phyloP scores from a whole-genome alignment of 352 stramenopile genomes.

The Pythium sp. region DNA sequence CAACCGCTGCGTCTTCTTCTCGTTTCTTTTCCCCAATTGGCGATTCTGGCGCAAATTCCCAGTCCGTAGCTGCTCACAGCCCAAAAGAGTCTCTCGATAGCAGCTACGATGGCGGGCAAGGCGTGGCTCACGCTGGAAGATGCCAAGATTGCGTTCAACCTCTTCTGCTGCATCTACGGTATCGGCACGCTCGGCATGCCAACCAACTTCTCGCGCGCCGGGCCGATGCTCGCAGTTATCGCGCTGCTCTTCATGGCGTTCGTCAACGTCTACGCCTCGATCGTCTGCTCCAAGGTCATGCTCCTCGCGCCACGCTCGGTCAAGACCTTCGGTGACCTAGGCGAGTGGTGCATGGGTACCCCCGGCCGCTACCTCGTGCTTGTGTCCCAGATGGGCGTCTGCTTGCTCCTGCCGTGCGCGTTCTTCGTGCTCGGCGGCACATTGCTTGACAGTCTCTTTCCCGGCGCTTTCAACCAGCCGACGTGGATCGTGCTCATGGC shows the following conservation, averaged over 20 bases:
- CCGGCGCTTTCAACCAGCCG: too few relatives aligned
- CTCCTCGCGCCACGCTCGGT: constrained; percentile 43
- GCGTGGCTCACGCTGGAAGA: constrained; percentile 45
- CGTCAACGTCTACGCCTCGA: constrained; percentile 42
- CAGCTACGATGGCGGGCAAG: constrained; percentile 3
- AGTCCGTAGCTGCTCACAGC: too few relatives aligned
- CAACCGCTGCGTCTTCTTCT: too few relatives aligned
- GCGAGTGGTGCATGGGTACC: too few relatives aligned
- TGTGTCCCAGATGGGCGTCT: constrained; percentile 40
- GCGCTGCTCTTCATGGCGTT: too few relatives aligned
- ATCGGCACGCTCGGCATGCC: constrained; percentile 60
- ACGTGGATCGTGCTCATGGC: constrained; percentile 50
- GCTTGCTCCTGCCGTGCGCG: constrained; percentile 36
- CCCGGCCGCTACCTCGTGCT: constrained; percentile 24
- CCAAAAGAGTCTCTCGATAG: too few relatives aligned
- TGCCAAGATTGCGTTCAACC: constrained; percentile 32
- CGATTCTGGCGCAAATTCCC: too few relatives aligned
- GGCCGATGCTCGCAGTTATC: neutral
- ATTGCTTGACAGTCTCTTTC: constrained; percentile 34
- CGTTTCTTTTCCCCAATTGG: too few relatives aligned
- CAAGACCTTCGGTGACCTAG: too few relatives aligned
- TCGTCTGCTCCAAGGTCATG: constrained; percentile 45
- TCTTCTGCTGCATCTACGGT: constrained; percentile 25
- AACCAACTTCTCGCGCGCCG: constrained; percentile 42
- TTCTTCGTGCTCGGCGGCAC: constrained; percentile 52